A percentile compares a stretch with the other conserved stretches of the same genome.
phyloP scores from a whole-genome alignment of 179 eudicot genomes.

The Silene vulgaris region DNA sequence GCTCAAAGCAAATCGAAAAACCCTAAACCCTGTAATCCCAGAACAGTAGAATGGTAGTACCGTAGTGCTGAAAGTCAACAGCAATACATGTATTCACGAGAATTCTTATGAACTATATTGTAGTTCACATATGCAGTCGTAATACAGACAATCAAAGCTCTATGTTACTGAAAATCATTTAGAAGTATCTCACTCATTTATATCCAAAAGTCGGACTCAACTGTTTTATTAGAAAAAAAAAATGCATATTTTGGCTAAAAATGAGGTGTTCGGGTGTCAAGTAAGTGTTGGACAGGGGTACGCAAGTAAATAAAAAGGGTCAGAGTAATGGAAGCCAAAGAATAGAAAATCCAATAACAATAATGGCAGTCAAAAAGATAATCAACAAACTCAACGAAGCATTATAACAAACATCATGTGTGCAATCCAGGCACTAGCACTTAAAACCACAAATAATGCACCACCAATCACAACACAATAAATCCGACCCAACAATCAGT shows the following conservation, averaged over 20 bases:
- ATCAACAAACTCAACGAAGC: neutral
- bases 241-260: neutral
- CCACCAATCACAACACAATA: no score
- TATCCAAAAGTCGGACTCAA: no score
- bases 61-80: no score
- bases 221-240: no score
- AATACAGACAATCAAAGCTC: neutral
- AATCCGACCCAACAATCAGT: no score
- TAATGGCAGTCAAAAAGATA: neutral
- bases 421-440: neutral
- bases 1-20: neutral
- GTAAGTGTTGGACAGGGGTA: neutral
- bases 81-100: no score
- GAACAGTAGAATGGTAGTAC: neutral
- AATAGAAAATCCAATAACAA: neutral
- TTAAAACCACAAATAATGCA: no score
- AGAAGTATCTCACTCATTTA: no score
- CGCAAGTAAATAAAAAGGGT: no score
- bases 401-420: constrained; percentile 3
- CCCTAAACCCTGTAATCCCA: neutral
- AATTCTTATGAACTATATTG: neutral
- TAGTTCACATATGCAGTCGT: neutral
- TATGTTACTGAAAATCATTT: no score
- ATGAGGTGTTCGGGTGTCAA: neutral
- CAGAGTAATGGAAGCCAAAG: no score